phyloP scores from a whole-genome alignment of 2,329 filamentous ascomycete genomes.

The Xylariaceae sp. region DNA sequence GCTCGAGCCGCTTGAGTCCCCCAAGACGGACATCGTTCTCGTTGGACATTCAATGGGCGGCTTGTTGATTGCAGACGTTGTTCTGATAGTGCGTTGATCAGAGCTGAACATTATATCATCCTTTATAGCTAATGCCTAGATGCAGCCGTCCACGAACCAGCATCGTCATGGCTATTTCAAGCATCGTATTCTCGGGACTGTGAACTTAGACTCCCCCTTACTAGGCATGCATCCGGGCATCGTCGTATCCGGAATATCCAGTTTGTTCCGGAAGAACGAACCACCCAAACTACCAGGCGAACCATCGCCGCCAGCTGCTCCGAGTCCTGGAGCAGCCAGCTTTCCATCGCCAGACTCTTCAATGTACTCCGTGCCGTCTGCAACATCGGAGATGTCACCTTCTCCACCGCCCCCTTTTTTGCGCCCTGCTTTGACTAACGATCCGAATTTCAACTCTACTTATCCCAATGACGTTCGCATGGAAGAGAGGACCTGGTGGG shows the following conservation, averaged over 20 bases:
- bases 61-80: conserved; percentile 73
- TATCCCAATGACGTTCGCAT: conserved; percentile 71
- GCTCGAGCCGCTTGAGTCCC: conserved; percentile 70
- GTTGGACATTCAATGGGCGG: conserved; percentile 90
- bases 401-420: conserved; percentile 16
- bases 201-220: conserved; percentile 82
- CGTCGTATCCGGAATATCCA: conserved; percentile 72
- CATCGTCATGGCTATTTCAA: conserved; percentile 44
- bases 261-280: conserved; percentile 57
- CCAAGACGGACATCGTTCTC: conserved; percentile 71
- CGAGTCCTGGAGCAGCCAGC: conserved; percentile 16
- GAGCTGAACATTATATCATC: background rate
- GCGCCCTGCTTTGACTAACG: conserved; percentile 30
- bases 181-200: conserved; percentile 71
- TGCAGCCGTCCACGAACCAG: conserved; percentile 25
- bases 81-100: conserved; percentile 51
- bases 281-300: conserved; percentile 26
- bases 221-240: conserved; percentile 86
- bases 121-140: conserved; percentile 13
- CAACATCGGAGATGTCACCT: conserved; percentile 16
- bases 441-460: conserved; percentile 68
- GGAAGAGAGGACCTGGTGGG: conserved; percentile 63
- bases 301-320: conserved; percentile 13
- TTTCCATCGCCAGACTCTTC: conserved; percentile 23
- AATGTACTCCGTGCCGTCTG: conserved; percentile 25